Base-by-base conservation (phyloP, 805 yeast species). In the Yarrowia phangngaensis region DNA sequence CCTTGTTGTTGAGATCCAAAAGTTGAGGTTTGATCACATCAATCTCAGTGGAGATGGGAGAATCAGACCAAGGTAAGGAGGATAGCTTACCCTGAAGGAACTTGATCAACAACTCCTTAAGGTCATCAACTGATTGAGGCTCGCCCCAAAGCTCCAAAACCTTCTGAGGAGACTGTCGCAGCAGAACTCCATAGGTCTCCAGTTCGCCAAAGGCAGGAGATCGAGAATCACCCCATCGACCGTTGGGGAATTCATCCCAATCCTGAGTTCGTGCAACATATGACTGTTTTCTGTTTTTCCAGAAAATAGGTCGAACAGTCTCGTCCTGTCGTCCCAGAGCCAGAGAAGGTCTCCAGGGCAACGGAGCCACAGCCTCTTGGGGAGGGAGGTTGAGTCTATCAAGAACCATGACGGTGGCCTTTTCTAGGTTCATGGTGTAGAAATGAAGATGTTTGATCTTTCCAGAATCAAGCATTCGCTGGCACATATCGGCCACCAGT, bases 161-260 rank as follows among this genome's bases (percentile, higher is more conserved):
- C 64, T 80, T 81, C 54, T 81, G 79, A 4, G 86, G 80, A 35
- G 62, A 54, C 64, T 87, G 95, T 65, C 95, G 78, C 58, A 89
- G 76, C 60, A 88, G 70, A 26, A 87, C 77, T 15, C 90, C 92
- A 57, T 80, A 81, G 47, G 84, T 73, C 63, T 86, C 95, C 51
- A 88, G 73, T 55, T 85, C 94, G 59, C 95, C 95, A 67, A 84
- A 89, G 2, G 97, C 97, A 4, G 98, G 98, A 32, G 97, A 92
- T 52, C 95, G 74, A 3, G 97, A 85, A 64, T 92, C 97, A 60
- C 98, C 98, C 89, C 96, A 92, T 69, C 98, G 75, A 53, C 98
- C 98, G 65, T 90, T 92, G 45, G 98, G 98, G 62, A 90, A 92
- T 65, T 92, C 98, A 68, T 92, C 98, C 88, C 98, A 92, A 51